Evolutionary conservation across 495 filamentous ascomycete genomes (phyloP).

Genomic region (Trypethelium eluteriae): DNA sequence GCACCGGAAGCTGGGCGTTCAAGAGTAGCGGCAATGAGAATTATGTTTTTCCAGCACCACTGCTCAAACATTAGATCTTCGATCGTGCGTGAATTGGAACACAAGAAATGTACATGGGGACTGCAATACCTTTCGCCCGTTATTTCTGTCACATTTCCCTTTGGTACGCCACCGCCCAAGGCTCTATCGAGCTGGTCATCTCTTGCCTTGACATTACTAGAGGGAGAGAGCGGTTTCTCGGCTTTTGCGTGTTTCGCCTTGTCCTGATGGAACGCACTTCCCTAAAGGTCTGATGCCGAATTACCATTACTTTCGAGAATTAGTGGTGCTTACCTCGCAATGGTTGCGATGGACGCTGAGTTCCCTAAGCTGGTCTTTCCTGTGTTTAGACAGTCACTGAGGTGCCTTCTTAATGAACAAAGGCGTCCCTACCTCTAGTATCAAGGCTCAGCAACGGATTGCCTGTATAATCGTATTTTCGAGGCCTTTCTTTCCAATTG

Average conservation of each 20-base stretch:
- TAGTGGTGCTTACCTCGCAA: background rate
- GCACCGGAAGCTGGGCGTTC: too few relatives aligned
- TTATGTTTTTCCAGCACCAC: too few relatives aligned
- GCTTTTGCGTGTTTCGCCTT: background rate
- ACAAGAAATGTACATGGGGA: too few relatives aligned
- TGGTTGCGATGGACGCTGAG: background rate
- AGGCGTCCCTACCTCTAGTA: background rate
- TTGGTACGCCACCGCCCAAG: too few relatives aligned
- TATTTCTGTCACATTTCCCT: too few relatives aligned
- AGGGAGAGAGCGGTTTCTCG: background rate
- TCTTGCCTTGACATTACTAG: background rate
- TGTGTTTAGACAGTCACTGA: background rate
- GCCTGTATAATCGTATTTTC: background rate
- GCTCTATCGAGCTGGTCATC: background rate
- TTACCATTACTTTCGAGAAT: background rate
- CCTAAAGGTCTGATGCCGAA: background rate
- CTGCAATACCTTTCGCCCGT: too few relatives aligned
- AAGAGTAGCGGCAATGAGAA: too few relatives aligned
- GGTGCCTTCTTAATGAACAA: background rate
- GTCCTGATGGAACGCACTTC: background rate
- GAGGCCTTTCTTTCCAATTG: background rate
- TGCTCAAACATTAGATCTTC: too few relatives aligned
- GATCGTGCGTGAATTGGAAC: too few relatives aligned
- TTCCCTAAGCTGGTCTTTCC: background rate
- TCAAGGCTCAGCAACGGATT: background rate